phyloP scores from a whole-genome alignment of 1,139 yeast genomes.

The Kodamaea derodonti region DNA sequence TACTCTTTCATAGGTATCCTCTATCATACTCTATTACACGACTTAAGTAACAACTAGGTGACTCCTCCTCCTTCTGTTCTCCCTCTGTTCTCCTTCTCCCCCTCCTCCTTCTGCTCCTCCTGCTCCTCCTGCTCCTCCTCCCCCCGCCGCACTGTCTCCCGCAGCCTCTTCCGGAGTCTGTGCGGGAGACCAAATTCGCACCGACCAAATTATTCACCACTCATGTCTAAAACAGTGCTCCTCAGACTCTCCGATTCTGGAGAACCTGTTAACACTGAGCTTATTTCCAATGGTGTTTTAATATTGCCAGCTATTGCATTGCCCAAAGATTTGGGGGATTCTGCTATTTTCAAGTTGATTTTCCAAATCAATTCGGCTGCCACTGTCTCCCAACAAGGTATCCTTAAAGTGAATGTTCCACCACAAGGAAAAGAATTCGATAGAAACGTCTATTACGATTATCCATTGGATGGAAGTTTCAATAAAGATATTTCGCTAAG shows the following conservation, averaged over 20 bases:
- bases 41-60: no score
- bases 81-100: no score
- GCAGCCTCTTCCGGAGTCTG: no score
- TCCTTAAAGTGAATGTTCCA: constrained; percentile 75
- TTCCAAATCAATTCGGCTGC: constrained; percentile 74
- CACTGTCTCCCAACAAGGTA: constrained; percentile 65
- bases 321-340: constrained; percentile 37
- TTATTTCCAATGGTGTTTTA: constrained; percentile 54
- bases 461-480: constrained; percentile 47
- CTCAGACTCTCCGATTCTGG: constrained; percentile 54
- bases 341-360: constrained; percentile 51
- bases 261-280: constrained; percentile 48
- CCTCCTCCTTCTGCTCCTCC: no score
- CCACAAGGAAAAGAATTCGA: constrained; percentile 43
- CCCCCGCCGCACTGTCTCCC: no score
- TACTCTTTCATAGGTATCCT: no score
- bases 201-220: no score
- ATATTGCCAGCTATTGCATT: constrained; percentile 59
- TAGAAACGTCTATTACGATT: constrained; percentile 50
- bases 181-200: no score
- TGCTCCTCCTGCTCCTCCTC: no score
- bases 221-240: constrained; percentile 27
- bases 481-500: constrained; percentile 59
- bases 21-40: no score
- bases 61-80: no score